A percentile compares a stretch with the other conserved stretches of the same genome.
These are phyloP conservation scores for Phytophthora idaei DNA, from an alignment of 352 stramenopile species.

Conservation along the genomic window DNA sequence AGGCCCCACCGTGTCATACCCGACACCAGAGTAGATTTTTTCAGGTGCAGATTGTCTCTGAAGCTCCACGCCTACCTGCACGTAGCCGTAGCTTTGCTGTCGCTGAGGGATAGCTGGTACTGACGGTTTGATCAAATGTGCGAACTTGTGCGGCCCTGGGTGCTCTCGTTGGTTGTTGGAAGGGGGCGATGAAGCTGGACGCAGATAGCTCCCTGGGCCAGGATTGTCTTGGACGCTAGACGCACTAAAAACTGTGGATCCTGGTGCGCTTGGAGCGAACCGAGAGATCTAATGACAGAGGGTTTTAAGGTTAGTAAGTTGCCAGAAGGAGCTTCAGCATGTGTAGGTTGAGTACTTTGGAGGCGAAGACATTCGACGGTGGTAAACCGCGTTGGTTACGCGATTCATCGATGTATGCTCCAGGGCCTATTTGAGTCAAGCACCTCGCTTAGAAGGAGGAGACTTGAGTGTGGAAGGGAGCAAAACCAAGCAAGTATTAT, in stretches of 20 bases:
- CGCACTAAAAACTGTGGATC: conserved; percentile 67
- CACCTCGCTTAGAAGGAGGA: background rate
- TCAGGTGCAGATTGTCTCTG: conserved; percentile 48
- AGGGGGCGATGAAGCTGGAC: conserved; percentile 26
- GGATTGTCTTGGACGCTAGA: conserved; percentile 81
- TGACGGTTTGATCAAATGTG: conserved; percentile 57
- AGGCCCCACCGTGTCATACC: conserved; percentile 74
- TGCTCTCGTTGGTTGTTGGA: conserved; percentile 38
- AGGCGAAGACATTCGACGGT: conserved; percentile 71
- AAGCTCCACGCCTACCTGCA: conserved; percentile 51
- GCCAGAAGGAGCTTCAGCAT: background rate
- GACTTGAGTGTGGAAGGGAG: background rate
- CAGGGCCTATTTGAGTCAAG: conserved; percentile 42
- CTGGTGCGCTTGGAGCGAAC: conserved; percentile 73
- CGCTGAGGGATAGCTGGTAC: conserved; percentile 73
- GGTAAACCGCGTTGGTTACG: conserved; percentile 16
- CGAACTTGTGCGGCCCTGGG: conserved; percentile 38
- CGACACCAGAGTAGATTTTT: conserved; percentile 70
- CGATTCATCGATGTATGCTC: conserved; percentile 50
- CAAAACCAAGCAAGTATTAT: background rate
- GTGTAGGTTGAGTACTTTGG: conserved; percentile 43
- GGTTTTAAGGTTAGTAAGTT: background rate
- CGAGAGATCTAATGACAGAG: conserved; percentile 53
- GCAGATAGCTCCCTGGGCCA: conserved; percentile 60
- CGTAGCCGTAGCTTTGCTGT: conserved; percentile 80